Conservation (phyloP, 345 rosid genomes). For the Aegle marmelos region DNA sequence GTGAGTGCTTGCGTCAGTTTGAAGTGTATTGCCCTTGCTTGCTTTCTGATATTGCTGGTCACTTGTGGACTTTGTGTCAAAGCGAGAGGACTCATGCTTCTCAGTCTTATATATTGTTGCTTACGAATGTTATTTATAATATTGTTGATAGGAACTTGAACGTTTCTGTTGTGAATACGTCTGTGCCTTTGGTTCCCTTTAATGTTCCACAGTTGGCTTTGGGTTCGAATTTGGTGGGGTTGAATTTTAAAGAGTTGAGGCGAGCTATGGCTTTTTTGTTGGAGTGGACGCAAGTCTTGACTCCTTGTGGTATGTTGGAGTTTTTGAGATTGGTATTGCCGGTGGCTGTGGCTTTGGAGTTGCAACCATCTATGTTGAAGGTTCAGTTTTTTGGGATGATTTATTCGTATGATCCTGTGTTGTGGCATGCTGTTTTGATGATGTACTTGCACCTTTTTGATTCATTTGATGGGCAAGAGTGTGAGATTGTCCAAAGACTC, state of each 20-base stretch:
- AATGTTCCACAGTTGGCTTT: constrained; percentile 51
- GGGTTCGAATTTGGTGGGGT: constrained; percentile 39
- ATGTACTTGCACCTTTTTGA: constrained; percentile 62
- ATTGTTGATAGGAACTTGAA: constrained; percentile 51
- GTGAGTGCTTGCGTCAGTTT: constrained; percentile 84
- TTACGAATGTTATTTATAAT: constrained; percentile 54
- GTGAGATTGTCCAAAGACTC: constrained; percentile 60
- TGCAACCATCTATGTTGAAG: constrained; percentile 88
- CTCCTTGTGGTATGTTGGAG: constrained; percentile 81
- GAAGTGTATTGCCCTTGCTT: constrained; percentile 76
- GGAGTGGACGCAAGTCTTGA: constrained; percentile 76
- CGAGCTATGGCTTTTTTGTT: constrained; percentile 83
- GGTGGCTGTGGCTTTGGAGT: constrained; percentile 63
- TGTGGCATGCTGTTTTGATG: constrained; percentile 67
- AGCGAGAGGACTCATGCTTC: constrained; percentile 90
- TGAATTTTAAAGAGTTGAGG: constrained; percentile 86
- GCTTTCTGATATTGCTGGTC: constrained; percentile 71
- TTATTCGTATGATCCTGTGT: constrained; percentile 73
- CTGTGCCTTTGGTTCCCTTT: constrained; percentile 80
- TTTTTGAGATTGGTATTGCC: constrained; percentile 83
- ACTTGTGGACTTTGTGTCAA: constrained; percentile 85
- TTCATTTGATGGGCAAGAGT: constrained; percentile 80
- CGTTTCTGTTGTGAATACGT: constrained; percentile 67
- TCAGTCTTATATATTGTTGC: constrained; percentile 73
- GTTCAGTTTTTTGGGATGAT: constrained; percentile 90